Evolutionary conservation across 768 basidiomycete species (phyloP), one percentile per base, ranked within the genome.

Genomic region (Suillus americanus): DNA sequence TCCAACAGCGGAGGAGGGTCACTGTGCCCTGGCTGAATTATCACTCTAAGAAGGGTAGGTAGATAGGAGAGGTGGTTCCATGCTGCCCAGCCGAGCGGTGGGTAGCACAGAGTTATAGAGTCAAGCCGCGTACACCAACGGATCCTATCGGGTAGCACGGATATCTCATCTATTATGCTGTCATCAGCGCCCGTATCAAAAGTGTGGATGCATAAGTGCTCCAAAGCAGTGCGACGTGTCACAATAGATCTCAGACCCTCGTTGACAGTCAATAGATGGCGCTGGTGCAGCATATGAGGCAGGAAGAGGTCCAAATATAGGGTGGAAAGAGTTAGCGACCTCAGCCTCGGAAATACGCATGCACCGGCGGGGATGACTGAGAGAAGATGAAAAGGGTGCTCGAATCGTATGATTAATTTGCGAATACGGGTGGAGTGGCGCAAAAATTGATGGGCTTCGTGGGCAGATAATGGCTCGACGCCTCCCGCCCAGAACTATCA

Each of bases 201-300:
- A 30, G 9, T 1, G 1, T 6, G 0, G 53, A 54, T 3, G 30
- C 0, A n/a, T 6, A 54, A 54, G 30, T 33, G 10, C 30, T 54
- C 10, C 30, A 54, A 54, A 13, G 18, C 3, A 54, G 20, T 2
- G 9, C 30, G 20, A 20, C 53, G 30, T 10, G 12, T 33, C 30
- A 12, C 12, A 12, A 33, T 5, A 12, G 30, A 13, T 12, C n/a
- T 2, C 5, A 54, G 16, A 20, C 25, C 18, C 9, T 10, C 5
- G 9, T n/a, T 5, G 3, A n/a, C 5, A 1, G 18, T 20, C 20
- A 20, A 5, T n/a, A 33, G 4, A 33, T 5, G 5, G 20, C 20
- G n/a, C 3, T 88, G 30, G 5, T 10, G 53, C 2, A 54, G 20
- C 30, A 5, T 33, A 5, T 33, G 53, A 18, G 53, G 5, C 53